phyloP scores from a whole-genome alignment of 2,329 filamentous ascomycete species.

The Fusarium denticulatum region DNA sequence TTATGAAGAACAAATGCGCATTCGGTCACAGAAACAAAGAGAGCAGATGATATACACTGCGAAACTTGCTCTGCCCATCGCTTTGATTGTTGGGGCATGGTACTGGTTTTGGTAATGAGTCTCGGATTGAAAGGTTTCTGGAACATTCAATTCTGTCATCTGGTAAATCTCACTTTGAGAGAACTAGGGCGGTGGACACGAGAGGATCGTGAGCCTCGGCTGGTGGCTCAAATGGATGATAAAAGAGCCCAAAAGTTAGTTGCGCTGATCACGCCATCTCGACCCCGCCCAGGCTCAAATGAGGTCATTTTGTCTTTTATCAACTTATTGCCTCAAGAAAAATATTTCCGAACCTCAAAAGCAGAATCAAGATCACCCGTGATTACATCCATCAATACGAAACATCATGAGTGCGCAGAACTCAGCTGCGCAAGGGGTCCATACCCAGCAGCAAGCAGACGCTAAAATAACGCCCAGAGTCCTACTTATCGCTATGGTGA shows the following conservation, averaged over 20 bases:
- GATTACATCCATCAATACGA: neutral
- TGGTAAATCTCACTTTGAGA: rapidly evolving
- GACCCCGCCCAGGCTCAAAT: slow-evolving; percentile 11
- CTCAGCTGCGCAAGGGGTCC: neutral
- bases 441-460: neutral
- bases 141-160: rapidly evolving
- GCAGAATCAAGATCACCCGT: rapidly evolving
- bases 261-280: slow-evolving; percentile 19
- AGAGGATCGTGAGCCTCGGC: slow-evolving; percentile 10
- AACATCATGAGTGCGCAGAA: neutral
- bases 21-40: neutral
- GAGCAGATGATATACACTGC: neutral
- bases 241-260: neutral
- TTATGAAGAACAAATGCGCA: neutral
- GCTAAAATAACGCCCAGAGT: slow-evolving; percentile 14
- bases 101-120: neutral
- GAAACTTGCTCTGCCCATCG: neutral
- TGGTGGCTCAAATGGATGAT: neutral
- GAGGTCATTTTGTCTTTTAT: neutral
- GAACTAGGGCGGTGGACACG: neutral
- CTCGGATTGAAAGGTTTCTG: too few species aligned
- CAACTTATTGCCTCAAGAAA: slow-evolving; percentile 6
- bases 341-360: neutral
- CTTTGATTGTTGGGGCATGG: neutral
- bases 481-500: slow-evolving; percentile 28